phyloP scores from a whole-genome alignment of 78 protist species.

The Diacronema lutheri region DNA sequence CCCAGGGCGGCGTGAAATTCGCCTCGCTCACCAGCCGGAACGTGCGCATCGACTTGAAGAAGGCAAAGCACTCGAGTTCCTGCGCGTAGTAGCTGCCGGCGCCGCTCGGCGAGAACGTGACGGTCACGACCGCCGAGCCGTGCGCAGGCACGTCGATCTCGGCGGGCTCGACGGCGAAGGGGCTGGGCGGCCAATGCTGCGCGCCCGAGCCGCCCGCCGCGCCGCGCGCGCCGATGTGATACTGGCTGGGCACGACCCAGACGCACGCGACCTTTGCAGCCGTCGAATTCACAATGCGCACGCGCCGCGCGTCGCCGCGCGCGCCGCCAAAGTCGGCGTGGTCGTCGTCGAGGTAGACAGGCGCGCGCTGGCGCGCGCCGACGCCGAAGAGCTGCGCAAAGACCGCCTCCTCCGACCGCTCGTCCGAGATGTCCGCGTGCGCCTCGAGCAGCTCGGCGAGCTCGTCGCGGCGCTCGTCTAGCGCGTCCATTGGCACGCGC shows the following conservation, averaged over 20 bases:
- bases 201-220: background rate
- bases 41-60: conserved; percentile 37
- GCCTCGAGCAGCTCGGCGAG: no score
- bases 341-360: no score
- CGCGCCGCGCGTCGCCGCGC: no score
- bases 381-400: background rate
- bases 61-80: conserved; percentile 11
- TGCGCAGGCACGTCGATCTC: conserved; percentile 1
- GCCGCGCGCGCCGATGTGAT: background rate
- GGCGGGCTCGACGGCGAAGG: background rate
- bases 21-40: conserved; percentile 36
- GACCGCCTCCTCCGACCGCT: background rate
- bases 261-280: background rate
- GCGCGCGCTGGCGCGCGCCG: no score
- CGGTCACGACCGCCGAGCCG: background rate
- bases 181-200: background rate
- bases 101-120: background rate
- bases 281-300: background rate
- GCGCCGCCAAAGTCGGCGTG: no score
- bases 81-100: conserved; percentile 5
- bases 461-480: no score
- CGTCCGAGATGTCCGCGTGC: no score
- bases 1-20: conserved; percentile 20
- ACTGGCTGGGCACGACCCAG: background rate
- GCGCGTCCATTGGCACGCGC: no score